phyloP scores from a whole-genome alignment of 768 basidiomycete species.

The Imleria badia region DNA sequence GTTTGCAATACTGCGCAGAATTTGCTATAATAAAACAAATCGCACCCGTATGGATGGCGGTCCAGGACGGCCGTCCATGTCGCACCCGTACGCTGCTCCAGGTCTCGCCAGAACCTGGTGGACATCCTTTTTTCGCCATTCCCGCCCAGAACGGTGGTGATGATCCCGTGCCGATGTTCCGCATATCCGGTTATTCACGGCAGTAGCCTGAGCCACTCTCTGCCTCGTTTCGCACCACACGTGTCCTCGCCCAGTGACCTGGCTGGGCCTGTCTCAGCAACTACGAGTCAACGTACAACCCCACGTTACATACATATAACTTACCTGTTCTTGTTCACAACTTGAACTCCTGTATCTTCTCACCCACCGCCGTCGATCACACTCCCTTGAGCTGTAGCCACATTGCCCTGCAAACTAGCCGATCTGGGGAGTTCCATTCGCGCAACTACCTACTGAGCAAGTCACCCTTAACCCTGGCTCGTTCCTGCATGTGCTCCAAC shows the following conservation, averaged over 20 bases:
- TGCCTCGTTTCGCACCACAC: conserved; percentile 6
- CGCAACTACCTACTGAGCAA: background rate
- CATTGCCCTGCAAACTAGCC: conserved; percentile 15
- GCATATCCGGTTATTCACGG: conserved; percentile 19
- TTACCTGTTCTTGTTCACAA: background rate
- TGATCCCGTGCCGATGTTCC: conserved; percentile 25
- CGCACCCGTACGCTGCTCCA: conserved; percentile 16
- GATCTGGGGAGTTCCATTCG: conserved; percentile 18
- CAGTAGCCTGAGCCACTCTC: background rate
- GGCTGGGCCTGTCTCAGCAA: too few relatives aligned
- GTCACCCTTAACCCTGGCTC: conserved; percentile 22
- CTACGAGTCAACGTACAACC: too few relatives aligned
- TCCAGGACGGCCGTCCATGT: conserved; percentile 21
- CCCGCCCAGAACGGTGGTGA: conserved; percentile 11
- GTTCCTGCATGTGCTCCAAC: conserved; percentile 23
- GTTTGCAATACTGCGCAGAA: conserved; percentile 15
- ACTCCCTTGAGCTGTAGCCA: conserved; percentile 1
- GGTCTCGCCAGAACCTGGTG: conserved; percentile 16
- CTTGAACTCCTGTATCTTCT: conserved; percentile 8
- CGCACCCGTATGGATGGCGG: conserved; percentile 4
- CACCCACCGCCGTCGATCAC: conserved; percentile 11
- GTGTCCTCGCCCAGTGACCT: background rate
- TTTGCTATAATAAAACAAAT: conserved; percentile 20
- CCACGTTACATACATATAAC: too few relatives aligned
- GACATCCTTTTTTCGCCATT: conserved; percentile 13